A percentile compares a stretch with the other conserved stretches of the same genome.
These are phyloP conservation scores for Sporisorium scitamineum DNA, from an alignment of 1,284 basidiomycete species.

Conservation along the genomic window DNA sequence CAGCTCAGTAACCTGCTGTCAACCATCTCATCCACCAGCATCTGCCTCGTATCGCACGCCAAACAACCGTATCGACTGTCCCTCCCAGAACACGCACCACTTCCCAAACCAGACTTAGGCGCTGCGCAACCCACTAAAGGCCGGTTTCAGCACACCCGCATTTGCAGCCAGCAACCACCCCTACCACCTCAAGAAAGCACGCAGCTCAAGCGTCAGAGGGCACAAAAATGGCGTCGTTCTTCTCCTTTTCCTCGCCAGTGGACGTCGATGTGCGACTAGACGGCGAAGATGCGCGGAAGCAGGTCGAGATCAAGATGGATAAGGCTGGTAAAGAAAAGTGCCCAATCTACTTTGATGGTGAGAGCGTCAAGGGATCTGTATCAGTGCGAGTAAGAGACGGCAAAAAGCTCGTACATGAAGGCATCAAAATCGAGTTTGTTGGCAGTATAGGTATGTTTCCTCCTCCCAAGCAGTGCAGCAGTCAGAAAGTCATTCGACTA, in stretches of 20 bases:
- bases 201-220: neutral
- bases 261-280: conserved; percentile 91
- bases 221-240: conserved; percentile 82
- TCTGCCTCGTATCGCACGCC: too few relatives aligned
- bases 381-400: conserved; percentile 90
- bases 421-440: conserved; percentile 97
- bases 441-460: conserved; percentile 85
- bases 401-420: conserved; percentile 93
- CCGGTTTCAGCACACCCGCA: too few relatives aligned
- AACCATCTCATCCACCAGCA: neutral
- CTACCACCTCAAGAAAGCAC: neutral
- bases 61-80: too few relatives aligned
- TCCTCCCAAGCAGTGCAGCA: neutral
- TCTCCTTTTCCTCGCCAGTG: conserved; percentile 85
- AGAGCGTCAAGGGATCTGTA: conserved; percentile 86
- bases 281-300: conserved; percentile 83
- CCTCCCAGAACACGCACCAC: too few relatives aligned
- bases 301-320: conserved; percentile 75
- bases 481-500: neutral
- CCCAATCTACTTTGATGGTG: conserved; percentile 96
- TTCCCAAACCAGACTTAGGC: too few relatives aligned
- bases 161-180: too few relatives aligned
- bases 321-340: conserved; percentile 84
- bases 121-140: too few relatives aligned
- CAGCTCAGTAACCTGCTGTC: neutral